Conservation (phyloP, 2,329 filamentous ascomycete genomes). For the Cordyceps fumosorosea region DNA sequence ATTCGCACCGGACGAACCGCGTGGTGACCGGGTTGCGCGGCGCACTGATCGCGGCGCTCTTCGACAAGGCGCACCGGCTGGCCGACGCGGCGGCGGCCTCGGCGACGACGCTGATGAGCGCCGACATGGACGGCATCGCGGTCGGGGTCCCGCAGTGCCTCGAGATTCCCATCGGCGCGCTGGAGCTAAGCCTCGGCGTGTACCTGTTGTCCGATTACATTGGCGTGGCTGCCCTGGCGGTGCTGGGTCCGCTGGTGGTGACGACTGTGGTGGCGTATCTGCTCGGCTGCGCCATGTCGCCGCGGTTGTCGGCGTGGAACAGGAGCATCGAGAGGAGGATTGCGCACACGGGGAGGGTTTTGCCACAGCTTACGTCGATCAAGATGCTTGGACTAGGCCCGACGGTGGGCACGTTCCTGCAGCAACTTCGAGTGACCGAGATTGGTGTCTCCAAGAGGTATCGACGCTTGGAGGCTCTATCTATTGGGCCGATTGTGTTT, state of each 20-base stretch:
- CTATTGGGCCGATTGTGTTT: background rate
- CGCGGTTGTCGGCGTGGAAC: background rate
- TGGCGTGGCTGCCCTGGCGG: background rate
- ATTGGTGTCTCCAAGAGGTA: background rate
- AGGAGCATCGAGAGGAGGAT: background rate
- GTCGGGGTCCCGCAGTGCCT: background rate
- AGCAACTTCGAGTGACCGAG: background rate
- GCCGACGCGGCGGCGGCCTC: conserved; percentile 18
- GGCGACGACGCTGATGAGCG: conserved; percentile 2
- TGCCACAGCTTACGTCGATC: background rate
- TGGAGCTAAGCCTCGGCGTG: background rate
- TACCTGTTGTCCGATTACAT: background rate
- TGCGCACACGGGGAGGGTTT: background rate
- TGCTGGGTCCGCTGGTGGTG: background rate
- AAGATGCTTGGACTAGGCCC: conserved; percentile 2
- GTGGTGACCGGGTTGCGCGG: conserved; percentile 26
- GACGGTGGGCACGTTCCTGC: background rate
- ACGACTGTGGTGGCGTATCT: background rate
- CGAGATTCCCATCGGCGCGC: background rate
- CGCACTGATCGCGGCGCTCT: conserved; percentile 36
- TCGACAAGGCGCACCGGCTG: conserved; percentile 34
- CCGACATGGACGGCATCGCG: background rate
- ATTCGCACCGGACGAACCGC: conserved; percentile 12
- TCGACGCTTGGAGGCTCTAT: background rate
- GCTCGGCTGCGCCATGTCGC: background rate